Percentiles rank a stretch among this genome's conserved stretches.
phyloP scores from a whole-genome alignment of 495 filamentous ascomycete genomes.

The Astrocystis sublimbata region DNA sequence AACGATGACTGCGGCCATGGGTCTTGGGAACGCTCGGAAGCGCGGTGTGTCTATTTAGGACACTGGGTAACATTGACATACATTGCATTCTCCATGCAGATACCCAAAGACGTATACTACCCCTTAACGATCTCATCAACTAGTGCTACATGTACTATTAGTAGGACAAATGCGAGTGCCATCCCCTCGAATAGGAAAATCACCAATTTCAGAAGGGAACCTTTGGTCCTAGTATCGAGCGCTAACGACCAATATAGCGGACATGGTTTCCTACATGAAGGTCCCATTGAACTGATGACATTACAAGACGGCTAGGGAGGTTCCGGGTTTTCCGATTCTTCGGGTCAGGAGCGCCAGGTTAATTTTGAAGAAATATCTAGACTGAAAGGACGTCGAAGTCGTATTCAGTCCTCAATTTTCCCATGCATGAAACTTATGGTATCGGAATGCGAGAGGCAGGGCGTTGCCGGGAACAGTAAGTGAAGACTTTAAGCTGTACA shows the following conservation, averaged over 20 bases:
- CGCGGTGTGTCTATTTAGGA: neutral
- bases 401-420: neutral
- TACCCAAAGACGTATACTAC: neutral
- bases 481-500: neutral
- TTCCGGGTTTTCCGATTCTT: too few species aligned
- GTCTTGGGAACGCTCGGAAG: neutral
- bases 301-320: neutral
- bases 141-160: neutral
- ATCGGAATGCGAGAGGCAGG: neutral
- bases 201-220: neutral
- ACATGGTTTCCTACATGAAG: constrained; percentile 6
- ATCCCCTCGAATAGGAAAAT: neutral
- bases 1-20: neutral
- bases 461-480: neutral
- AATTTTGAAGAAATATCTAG: neutral
- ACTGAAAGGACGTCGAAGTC: neutral
- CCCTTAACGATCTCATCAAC: neutral
- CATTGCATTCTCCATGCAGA: neutral
- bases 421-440: constrained; percentile 1
- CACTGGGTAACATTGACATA: too few species aligned
- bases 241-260: constrained; percentile 7
- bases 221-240: neutral
- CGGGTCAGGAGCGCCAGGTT: neutral
- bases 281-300: neutral
- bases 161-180: neutral